These are phyloP conservation scores for Vinca minor DNA, from an alignment of 257 asterid genomes.

Conservation along the genomic window DNA sequence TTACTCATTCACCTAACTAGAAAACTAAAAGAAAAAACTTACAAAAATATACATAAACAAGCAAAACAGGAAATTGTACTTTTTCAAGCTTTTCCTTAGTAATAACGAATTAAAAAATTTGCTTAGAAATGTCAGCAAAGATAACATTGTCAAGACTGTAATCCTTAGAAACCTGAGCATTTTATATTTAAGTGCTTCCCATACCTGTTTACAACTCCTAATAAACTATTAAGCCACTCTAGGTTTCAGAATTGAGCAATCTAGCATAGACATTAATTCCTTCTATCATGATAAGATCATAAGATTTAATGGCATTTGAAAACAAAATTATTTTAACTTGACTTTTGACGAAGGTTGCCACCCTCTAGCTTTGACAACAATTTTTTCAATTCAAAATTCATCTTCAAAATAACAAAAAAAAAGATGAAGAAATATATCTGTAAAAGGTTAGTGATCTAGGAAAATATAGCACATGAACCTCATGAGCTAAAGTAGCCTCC, in stretches of 20 bases:
- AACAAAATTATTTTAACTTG: background rate
- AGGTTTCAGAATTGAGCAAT: background rate
- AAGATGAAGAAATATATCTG: too few species aligned
- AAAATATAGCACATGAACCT: background rate
- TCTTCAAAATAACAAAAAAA: too few species aligned
- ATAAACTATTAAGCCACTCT: background rate
- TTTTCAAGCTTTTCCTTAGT: background rate
- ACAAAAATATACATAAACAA: background rate
- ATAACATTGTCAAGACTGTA: background rate
- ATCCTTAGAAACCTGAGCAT: background rate
- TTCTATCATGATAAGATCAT: background rate
- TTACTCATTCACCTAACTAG: background rate
- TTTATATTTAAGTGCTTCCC: background rate
- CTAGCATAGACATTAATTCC: background rate
- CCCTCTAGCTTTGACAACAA: background rate
- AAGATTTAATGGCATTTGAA: background rate
- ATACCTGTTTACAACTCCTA: background rate
- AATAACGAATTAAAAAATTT: slow-evolving; percentile 1
- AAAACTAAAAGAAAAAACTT: background rate
- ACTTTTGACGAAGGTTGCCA: background rate
- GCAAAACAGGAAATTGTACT: background rate
- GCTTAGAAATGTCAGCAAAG: background rate
- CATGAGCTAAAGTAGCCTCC: background rate
- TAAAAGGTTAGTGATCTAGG: background rate
- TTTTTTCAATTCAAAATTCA: background rate